Evolutionary conservation across 1,284 basidiomycete genomes (phyloP), one percentile per base, ranked within the genome.

Genomic region (Salmacisia buchloeana): DNA sequence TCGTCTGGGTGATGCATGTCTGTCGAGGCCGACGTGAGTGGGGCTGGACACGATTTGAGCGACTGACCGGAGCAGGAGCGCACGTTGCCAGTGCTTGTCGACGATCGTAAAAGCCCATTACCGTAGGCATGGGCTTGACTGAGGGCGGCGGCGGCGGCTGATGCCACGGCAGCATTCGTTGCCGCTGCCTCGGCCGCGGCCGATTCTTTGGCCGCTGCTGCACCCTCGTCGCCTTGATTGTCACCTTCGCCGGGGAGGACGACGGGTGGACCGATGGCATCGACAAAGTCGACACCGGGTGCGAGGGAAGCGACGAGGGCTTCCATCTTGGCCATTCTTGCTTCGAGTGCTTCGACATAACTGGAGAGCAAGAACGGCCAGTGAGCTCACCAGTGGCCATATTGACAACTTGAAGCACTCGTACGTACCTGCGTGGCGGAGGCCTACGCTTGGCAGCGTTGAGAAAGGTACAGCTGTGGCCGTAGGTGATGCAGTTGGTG

Each of bases 311-410:
- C 58, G 3, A 76, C 60, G 33, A 75, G 65, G 4, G 66, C 33
- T 52, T 76, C 75, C 69, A 75, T 72, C 60, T 66, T 69, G 57
- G 66, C 64, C 54, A 76, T 71, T n/a, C 75, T 64, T 23, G 73
- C 67, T 52, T 76, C 75, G 59, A 76, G 65, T 31, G 75, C 75
- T 34, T 75, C 72, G 36, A 74, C 65, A 33, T 76, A 76, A 63
- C 73, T 75, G 31, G 63, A 3, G 69, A 64, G 7, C 66, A 57
- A 18, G 63, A 67, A 36, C 63, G 63, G 31, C 60, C 36, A 18
- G 12, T 29, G 23, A 1, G 13, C 7, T 41, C 27, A 27, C 10
- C 10, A 18, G 31, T 41, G 58, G 27, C 15, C 10, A 23, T 12
- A 18, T 5, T 13, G 38, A n/a, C 18, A 43, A 38, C 15, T 0